These are phyloP conservation scores for Pyronema omphalodes DNA, from an alignment of 495 filamentous ascomycete genomes.

Conservation along the genomic window DNA sequence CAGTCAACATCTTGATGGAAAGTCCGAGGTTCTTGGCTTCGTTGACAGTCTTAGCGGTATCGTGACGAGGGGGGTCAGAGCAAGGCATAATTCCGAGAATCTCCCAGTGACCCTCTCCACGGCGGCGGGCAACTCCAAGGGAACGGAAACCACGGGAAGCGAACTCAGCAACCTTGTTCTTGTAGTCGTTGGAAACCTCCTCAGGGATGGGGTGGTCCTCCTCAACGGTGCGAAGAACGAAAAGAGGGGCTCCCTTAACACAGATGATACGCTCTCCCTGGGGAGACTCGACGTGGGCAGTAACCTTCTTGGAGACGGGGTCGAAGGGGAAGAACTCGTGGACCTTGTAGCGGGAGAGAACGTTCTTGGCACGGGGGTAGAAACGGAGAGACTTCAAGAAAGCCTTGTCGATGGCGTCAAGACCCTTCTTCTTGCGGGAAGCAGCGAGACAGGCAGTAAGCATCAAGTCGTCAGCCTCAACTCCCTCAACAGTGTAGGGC, in stretches of 20 bases:
- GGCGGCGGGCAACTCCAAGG: slow-evolving; percentile 77
- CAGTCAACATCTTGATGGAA: slow-evolving; percentile 91
- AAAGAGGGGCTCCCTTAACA: slow-evolving; percentile 78
- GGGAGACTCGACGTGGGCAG: slow-evolving; percentile 61
- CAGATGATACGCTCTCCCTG: slow-evolving; percentile 67
- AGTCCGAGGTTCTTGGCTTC: slow-evolving; percentile 78
- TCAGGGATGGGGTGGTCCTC: slow-evolving; percentile 60
- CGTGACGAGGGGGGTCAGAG: slow-evolving; percentile 77
- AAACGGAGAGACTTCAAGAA: slow-evolving; percentile 66
- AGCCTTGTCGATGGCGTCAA: slow-evolving; percentile 88
- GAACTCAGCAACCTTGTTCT: slow-evolving; percentile 79
- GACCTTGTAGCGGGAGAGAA: slow-evolving; percentile 57
- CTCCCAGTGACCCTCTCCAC: slow-evolving; percentile 58
- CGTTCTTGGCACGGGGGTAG: slow-evolving; percentile 60
- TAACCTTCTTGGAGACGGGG: slow-evolving; percentile 85
- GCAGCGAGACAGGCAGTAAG: slow-evolving; percentile 78
- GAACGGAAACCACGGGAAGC: slow-evolving; percentile 82
- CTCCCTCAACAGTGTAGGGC: slow-evolving; percentile 62
- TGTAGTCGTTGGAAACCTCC: slow-evolving; percentile 58
- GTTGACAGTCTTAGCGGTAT: slow-evolving; percentile 74
- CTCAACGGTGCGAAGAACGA: slow-evolving; percentile 66
- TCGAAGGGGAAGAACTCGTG: slow-evolving; percentile 78
- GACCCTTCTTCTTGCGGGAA: slow-evolving; percentile 83
- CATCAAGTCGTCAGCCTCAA: slow-evolving; percentile 72
- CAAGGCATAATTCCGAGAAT: slow-evolving; percentile 90